A percentile compares a stretch with the other conserved stretches of the same genome.
These are phyloP conservation scores for Pilobolus umbonatus DNA, from an alignment of 192 early-diverging fungal species.

Conservation along the genomic window DNA sequence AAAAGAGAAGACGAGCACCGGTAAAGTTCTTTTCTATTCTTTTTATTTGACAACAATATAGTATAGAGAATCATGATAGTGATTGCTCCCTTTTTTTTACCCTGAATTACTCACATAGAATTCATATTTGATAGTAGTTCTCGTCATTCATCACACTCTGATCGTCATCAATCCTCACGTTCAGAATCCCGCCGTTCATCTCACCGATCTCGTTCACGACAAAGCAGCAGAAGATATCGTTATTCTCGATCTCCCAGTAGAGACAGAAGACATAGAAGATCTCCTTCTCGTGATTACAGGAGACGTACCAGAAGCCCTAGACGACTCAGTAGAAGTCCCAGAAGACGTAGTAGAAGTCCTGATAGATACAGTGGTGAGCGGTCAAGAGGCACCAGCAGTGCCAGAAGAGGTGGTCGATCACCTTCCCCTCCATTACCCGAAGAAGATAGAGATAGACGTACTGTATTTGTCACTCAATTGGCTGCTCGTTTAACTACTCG, in stretches of 20 bases:
- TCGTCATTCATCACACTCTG: not conserved
- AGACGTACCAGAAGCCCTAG: slow-evolving; percentile 40
- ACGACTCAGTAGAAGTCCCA: slow-evolving; percentile 28
- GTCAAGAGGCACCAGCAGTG: slow-evolving; percentile 9
- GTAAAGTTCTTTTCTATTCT: slow-evolving; percentile 8
- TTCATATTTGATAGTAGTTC: not conserved
- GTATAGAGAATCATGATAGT: too few relatives aligned
- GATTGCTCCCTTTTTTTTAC: too few relatives aligned
- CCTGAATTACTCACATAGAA: not conserved
- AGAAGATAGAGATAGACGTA: slow-evolving; percentile 81
- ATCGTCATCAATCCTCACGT: not conserved
- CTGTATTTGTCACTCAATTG: slow-evolving; percentile 94
- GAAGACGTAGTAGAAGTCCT: slow-evolving; percentile 17
- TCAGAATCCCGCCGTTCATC: slow-evolving; percentile 35
- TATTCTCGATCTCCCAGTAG: slow-evolving; percentile 36
- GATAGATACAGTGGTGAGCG: not conserved
- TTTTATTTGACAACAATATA: too few relatives aligned
- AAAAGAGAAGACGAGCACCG: slow-evolving; percentile 15
- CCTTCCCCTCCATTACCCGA: slow-evolving; percentile 66
- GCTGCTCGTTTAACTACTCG: slow-evolving; percentile 67
- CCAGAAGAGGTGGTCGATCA: slow-evolving; percentile 46
- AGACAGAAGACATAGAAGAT: slow-evolving; percentile 29
- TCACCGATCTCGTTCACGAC: slow-evolving; percentile 39
- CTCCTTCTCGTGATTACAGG: slow-evolving; percentile 23
- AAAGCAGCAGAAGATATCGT: slow-evolving; percentile 38